Percentiles rank a stretch among this genome's conserved stretches.
These are phyloP conservation scores for Auxenochlorella protothecoides DNA, from an alignment of 139 green algal species.

Conservation along the genomic window DNA sequence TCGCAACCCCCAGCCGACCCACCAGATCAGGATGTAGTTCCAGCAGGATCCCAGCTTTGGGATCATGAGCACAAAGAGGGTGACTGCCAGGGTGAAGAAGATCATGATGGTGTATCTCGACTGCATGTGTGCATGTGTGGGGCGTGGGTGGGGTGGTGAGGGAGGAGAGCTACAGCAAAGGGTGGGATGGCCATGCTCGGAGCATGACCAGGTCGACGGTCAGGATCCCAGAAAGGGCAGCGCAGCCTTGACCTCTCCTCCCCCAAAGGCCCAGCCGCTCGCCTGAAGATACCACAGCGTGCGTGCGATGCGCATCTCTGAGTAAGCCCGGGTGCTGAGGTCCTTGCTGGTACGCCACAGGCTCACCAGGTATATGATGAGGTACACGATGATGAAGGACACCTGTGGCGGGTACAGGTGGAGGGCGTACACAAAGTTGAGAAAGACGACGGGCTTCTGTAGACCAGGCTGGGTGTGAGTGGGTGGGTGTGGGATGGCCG, in stretches of 20 bases:
- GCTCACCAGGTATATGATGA: neutral
- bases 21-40: slow-evolving; percentile 6
- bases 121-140: neutral
- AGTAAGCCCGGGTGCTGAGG: neutral
- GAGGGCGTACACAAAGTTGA: neutral
- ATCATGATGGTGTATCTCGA: neutral
- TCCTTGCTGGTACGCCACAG: neutral
- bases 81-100: slow-evolving; percentile 3
- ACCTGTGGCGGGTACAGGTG: neutral
- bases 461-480: no score
- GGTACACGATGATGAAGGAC: neutral
- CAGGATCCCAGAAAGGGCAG: slow-evolving; percentile 7
- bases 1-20: no score
- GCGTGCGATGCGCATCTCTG: neutral
- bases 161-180: no score
- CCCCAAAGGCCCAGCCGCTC: neutral
- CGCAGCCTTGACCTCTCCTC: neutral
- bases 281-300: neutral
- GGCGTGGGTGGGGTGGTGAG: no score
- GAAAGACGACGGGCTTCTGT: no score
- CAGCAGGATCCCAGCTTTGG: slow-evolving; percentile 14
- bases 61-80: slow-evolving; percentile 5
- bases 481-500: no score
- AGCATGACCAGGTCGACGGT: no score
- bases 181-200: no score